A percentile compares a stretch with the other conserved stretches of the same genome.
These are phyloP conservation scores for Trypanosoma boissoni DNA, from an alignment of 208 protist species.

Conservation along the genomic window DNA sequence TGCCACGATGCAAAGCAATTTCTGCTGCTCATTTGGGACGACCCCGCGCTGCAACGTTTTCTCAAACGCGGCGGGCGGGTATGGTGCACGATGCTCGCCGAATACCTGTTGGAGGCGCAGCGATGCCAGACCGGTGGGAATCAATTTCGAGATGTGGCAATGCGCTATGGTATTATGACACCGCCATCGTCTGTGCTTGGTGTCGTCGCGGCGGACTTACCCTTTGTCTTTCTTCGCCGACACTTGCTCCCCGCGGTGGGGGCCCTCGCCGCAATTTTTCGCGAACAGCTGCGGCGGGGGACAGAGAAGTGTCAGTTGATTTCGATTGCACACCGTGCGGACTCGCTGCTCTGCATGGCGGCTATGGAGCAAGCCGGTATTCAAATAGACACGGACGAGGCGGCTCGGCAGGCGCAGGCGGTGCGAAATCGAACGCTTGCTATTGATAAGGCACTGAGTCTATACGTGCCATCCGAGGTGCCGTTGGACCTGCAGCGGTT, in stretches of 20 bases:
- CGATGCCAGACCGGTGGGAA: conserved; percentile 54
- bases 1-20: conserved; percentile 78
- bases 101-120: conserved; percentile 81
- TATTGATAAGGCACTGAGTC: conserved; percentile 54
- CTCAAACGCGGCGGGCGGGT: conserved; percentile 73
- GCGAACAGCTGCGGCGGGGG: conserved; percentile 41
- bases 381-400: conserved; percentile 65
- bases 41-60: conserved; percentile 59
- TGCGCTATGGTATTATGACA: conserved; percentile 55
- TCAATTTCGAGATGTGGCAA: conserved; percentile 43
- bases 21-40: conserved; percentile 49
- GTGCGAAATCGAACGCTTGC: conserved; percentile 43
- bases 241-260: conserved; percentile 45
- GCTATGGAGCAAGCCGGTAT: conserved; percentile 71
- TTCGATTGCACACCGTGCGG: conserved; percentile 74
- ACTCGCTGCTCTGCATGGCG: conserved; percentile 74
- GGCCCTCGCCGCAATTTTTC: conserved; percentile 46
- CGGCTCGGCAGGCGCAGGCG: conserved; percentile 45
- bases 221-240: conserved; percentile 54
- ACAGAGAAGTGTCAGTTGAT: conserved; percentile 59
- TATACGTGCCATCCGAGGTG: conserved; percentile 62
- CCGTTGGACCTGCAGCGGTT: conserved; percentile 56
- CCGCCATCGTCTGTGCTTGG: conserved; percentile 56
- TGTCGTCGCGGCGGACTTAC: conserved; percentile 36
- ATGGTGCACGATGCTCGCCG: conserved; percentile 84